Percentiles rank a stretch among this genome's conserved stretches.
Evolutionary conservation across 352 stramenopile genomes (phyloP).

Genomic region (Pythium folliculosum): DNA sequence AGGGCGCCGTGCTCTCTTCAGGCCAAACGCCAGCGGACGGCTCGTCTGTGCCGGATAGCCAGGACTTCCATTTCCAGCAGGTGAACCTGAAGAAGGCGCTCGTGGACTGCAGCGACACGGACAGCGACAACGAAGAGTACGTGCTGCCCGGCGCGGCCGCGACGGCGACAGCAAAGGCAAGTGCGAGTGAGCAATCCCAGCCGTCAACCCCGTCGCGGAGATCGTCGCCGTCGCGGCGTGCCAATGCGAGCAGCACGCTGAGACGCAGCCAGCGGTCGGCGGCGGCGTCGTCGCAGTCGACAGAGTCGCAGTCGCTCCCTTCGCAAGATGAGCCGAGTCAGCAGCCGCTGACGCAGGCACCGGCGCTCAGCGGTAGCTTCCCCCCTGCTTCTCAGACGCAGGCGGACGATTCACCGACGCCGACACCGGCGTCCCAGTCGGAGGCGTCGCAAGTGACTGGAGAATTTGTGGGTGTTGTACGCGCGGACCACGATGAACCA

Average conservation of each 20-base stretch:
- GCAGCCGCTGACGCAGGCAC: conserved; percentile 8
- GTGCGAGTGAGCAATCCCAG: not conserved
- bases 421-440: not conserved
- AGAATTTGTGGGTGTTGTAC: conserved; percentile 18
- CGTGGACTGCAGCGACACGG: conserved; percentile 46
- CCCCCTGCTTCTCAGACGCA: not conserved
- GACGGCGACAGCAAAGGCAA: not conserved
- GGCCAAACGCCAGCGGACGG: not conserved
- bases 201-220: not conserved
- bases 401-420: not conserved
- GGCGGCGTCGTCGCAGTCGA: not conserved
- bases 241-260: not conserved
- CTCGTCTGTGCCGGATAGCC: conserved; percentile 28
- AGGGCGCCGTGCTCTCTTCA: not conserved
- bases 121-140: conserved; percentile 42
- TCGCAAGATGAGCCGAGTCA: not conserved
- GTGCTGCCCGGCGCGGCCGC: not conserved
- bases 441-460: conserved; percentile 7
- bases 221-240: not conserved
- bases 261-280: not conserved
- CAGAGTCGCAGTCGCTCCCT: conserved; percentile 5
- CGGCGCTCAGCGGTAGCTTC: not conserved
- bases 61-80: conserved; percentile 46
- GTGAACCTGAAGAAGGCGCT: conserved; percentile 59
- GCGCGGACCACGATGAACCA: conserved; percentile 17